Evolutionary conservation across 129 eudicot species (phyloP).

Genomic region (Arctium minus): DNA sequence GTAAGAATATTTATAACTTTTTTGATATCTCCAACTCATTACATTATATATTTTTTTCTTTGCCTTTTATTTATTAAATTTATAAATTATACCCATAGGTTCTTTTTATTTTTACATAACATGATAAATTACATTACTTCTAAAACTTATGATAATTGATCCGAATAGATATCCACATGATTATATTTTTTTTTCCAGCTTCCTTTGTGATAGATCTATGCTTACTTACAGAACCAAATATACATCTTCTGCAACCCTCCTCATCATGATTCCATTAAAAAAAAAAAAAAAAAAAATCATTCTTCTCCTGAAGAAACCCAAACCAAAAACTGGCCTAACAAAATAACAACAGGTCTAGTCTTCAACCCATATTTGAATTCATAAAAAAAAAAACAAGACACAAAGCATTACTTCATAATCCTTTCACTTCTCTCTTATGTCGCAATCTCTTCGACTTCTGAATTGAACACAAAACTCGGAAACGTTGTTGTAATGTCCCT

Average conservation of each 20-base stretch:
- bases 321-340: conserved; percentile 20
- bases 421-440: conserved; percentile 28
- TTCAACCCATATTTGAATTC: conserved; percentile 15
- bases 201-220: not conserved
- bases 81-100: no score
- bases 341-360: conserved; percentile 1
- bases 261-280: conserved; percentile 6
- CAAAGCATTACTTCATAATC: not conserved
- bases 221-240: not conserved
- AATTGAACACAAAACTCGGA: conserved; percentile 93
- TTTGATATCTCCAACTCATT: no score
- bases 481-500: conserved; percentile 98
- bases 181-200: not conserved
- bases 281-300: not conserved
- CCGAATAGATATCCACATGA: no score
- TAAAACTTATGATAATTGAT: no score
- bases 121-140: no score
- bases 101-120: no score
- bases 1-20: no score
- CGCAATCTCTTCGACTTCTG: conserved; percentile 90
- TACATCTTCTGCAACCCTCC: not conserved
- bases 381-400: not conserved
- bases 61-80: no score
- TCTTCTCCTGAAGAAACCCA: conserved; percentile 29
- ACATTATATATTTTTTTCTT: no score